Evolutionary conservation across 352 stramenopile genomes (phyloP), one percentile per base, ranked within the genome.

Genomic region (Pilasporangium apinafurcum): DNA sequence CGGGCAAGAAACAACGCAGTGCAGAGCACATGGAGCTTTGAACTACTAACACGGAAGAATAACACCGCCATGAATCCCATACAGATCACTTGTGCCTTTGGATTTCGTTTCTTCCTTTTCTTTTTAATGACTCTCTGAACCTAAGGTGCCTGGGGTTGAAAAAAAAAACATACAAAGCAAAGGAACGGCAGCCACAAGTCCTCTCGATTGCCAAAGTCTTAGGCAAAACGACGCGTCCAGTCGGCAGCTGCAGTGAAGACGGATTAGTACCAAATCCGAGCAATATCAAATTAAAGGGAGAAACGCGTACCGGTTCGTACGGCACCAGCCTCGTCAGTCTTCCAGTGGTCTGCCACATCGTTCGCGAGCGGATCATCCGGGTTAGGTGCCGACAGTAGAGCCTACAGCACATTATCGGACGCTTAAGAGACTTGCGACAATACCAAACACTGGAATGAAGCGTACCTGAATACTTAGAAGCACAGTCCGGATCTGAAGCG

Each of bases 401-500:
- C 80, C 61, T 71, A 39, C n/a, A 25, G 32, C n/a, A n/a, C n/a
- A n/a, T n/a, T n/a, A n/a, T n/a, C n/a, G n/a, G n/a, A n/a, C n/a
- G n/a, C n/a, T n/a, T n/a, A n/a, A n/a, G n/a, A n/a, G n/a, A n/a
- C n/a, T n/a, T n/a, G n/a, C n/a, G n/a, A n/a, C n/a, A n/a, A n/a
- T n/a, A n/a, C n/a, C n/a, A n/a, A n/a, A n/a, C n/a, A n/a, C n/a
- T n/a, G n/a, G n/a, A n/a, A n/a, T n/a, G n/a, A n/a, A n/a, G n/a
- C n/a, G n/a, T 34, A 63, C 84, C 64, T 99, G 96, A 62, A 99
- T 98, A 54, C 83, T 97, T 43, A 98, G 69, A 14, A 99, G 72
- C 38, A 99, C 95, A 2, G 95, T 99, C 59, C 95, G 76, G 65
- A 99, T 99, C 79, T 98, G 95, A 32, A 99, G 79, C n/a, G 95